Evolutionary conservation across 768 basidiomycete genomes (phyloP).

Genomic region (Rhodotorula kratochvilovae): DNA sequence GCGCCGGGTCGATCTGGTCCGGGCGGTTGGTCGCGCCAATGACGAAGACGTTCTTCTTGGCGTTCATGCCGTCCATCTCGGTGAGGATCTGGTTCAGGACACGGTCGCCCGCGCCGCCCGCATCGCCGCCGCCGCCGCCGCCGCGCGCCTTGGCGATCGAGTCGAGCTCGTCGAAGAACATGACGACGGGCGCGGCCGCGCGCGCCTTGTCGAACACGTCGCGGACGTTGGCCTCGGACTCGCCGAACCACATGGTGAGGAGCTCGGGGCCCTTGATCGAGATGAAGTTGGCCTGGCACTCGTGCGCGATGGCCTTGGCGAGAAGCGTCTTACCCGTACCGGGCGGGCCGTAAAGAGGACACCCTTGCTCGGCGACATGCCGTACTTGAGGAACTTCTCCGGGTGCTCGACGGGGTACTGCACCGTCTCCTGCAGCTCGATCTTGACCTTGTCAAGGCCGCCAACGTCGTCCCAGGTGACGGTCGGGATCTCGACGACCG

Average conservation of each 20-base stretch:
- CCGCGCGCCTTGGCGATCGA: conserved; percentile 98
- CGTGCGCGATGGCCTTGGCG: conserved; percentile 98
- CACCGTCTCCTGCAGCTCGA: conserved; percentile 96
- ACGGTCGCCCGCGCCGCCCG: conserved; percentile 92
- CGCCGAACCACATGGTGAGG: conserved; percentile 99
- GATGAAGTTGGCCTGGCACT: conserved; percentile 99
- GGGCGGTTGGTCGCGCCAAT: conserved; percentile 96
- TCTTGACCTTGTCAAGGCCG: conserved; percentile 99
- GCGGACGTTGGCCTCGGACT: conserved; percentile 98
- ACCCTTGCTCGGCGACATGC: conserved; percentile 99
- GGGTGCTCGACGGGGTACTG: conserved; percentile 99
- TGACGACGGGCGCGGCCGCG: conserved; percentile 97
- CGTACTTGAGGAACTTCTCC: conserved; percentile 99
- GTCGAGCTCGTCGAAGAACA: conserved; percentile 99
- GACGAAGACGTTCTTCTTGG: conserved; percentile 75
- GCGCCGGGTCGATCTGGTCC: conserved; percentile 88
- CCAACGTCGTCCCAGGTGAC: conserved; percentile 99
- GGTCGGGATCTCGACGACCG: conserved; percentile 97
- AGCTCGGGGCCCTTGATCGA: conserved; percentile 99
- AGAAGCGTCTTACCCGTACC: conserved; percentile 99
- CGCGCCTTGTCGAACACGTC: conserved; percentile 99
- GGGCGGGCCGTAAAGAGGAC: conserved; percentile 98
- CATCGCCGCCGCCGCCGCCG: conserved; percentile 70
- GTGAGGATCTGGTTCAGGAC: conserved; percentile 95
- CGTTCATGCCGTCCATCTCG: conserved; percentile 98